Conservation (phyloP, 805 yeast species). For the Dipodascus geniculatus region DNA sequence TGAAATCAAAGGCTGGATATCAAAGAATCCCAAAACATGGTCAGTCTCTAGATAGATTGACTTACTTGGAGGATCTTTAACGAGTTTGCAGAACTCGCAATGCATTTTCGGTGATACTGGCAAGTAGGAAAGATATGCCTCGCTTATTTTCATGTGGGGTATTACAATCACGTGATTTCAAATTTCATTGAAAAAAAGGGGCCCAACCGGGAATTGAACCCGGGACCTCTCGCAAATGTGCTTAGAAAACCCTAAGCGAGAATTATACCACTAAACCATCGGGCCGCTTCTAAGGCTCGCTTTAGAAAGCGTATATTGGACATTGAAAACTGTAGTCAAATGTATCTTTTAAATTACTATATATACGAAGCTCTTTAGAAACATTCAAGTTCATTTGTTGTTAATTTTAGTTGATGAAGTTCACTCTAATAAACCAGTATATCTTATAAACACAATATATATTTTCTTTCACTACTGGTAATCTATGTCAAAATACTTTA, state of each 20-base stretch:
- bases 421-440: no score
- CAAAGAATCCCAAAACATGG: slow-evolving; percentile 25
- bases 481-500: no score
- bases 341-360: no score
- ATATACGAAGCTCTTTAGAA: no score
- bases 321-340: no score
- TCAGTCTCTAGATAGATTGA: slow-evolving; percentile 15
- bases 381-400: no score
- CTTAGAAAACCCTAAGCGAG: slow-evolving; percentile 1
- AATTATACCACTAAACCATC: slow-evolving; percentile 1
- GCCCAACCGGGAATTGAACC: slow-evolving; percentile 2
- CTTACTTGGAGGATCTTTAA: neutral
- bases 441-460: no score
- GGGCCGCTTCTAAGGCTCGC: neutral
- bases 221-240: slow-evolving; percentile 2
- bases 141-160: no score
- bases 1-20: slow-evolving; percentile 28
- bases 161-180: neutral
- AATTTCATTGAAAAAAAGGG: neutral
- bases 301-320: neutral
- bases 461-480: no score
- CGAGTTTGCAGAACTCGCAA: neutral
- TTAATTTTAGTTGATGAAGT: no score
- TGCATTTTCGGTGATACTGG: no score
- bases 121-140: no score